Evolutionary conservation across 495 filamentous ascomycete species (phyloP).

Genomic region (Xylaria venustula): DNA sequence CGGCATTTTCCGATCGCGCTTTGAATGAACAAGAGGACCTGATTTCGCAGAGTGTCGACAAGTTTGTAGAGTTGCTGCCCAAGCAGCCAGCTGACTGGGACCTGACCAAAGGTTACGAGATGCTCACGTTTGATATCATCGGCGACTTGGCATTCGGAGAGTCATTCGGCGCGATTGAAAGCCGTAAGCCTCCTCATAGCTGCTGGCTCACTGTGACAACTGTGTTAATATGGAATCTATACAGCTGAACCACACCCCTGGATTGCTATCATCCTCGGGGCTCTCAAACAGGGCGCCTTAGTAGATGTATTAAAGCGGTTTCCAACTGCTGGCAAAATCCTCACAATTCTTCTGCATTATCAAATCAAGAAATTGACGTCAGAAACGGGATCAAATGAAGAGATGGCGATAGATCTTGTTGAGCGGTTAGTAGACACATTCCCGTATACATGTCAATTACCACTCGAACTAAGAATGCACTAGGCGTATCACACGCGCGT

Average conservation of each 20-base stretch:
- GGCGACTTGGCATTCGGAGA: slow-evolving; percentile 34
- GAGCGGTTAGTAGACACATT: slow-evolving; percentile 1
- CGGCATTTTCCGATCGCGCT: slow-evolving; percentile 52
- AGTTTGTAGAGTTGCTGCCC: slow-evolving; percentile 41
- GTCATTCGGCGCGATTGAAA: slow-evolving; percentile 34
- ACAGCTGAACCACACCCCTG: slow-evolving; percentile 9
- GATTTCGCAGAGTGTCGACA: slow-evolving; percentile 41
- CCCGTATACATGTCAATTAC: not conserved
- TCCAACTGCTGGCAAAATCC: slow-evolving; percentile 1
- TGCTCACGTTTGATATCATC: slow-evolving; percentile 31
- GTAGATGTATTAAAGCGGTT: slow-evolving; percentile 17
- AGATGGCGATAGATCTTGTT: slow-evolving; percentile 11
- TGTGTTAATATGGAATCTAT: not conserved
- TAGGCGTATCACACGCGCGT: slow-evolving; percentile 8
- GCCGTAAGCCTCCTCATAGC: slow-evolving; percentile 11
- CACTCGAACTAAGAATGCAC: not conserved
- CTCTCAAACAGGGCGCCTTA: slow-evolving; percentile 27
- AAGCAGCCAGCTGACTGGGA: slow-evolving; percentile 16
- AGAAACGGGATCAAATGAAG: slow-evolving; percentile 6
- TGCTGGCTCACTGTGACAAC: not conserved
- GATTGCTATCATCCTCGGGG: slow-evolving; percentile 27
- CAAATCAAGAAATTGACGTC: slow-evolving; percentile 10
- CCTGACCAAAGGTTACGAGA: slow-evolving; percentile 26
- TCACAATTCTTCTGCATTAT: slow-evolving; percentile 8
- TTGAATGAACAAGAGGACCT: slow-evolving; percentile 49